phyloP scores from a whole-genome alignment of 2,329 filamentous ascomycete species.

The Lomentospora prolificans region DNA sequence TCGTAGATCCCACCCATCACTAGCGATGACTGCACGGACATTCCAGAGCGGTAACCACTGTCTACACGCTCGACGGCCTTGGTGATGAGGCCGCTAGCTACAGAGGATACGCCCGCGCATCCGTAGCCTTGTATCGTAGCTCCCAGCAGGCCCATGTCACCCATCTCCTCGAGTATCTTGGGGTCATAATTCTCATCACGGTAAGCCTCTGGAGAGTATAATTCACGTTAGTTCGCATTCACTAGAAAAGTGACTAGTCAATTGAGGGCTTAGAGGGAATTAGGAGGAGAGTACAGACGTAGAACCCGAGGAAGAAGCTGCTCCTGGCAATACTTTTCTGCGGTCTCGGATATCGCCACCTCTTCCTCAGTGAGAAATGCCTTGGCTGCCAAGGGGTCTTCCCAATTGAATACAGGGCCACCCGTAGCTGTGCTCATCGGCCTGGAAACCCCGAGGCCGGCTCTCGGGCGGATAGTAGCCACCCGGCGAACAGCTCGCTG shows the following conservation, averaged over 20 bases:
- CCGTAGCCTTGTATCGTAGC: slow-evolving; percentile 80
- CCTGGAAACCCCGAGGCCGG: neutral
- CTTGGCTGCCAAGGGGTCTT: slow-evolving; percentile 71
- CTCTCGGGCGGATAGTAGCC: neutral
- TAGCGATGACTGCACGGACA: slow-evolving; percentile 89
- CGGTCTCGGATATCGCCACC: slow-evolving; percentile 78
- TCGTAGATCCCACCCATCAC: slow-evolving; percentile 89
- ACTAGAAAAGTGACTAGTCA: neutral
- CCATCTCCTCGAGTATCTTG: slow-evolving; percentile 84
- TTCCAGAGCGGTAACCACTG: slow-evolving; percentile 82
- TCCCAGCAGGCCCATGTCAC: slow-evolving; percentile 78
- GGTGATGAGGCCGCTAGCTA: slow-evolving; percentile 83
- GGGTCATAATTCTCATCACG: slow-evolving; percentile 77
- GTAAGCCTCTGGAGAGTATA: slow-evolving; percentile 55
- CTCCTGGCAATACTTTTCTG: slow-evolving; percentile 90
- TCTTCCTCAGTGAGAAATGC: slow-evolving; percentile 84
- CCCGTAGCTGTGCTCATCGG: neutral
- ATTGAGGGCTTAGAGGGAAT: neutral
- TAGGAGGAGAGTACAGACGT: neutral
- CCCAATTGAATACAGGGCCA: slow-evolving; percentile 63
- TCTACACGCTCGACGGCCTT: slow-evolving; percentile 85
- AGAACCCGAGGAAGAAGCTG: slow-evolving; percentile 67
- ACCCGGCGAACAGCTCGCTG: neutral
- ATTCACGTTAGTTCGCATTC: neutral
- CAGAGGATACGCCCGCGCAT: slow-evolving; percentile 78